Evolutionary conservation across 148 eudicot genomes (phyloP), one percentile per base, ranked within the genome.

Genomic region (Spergularia marina): DNA sequence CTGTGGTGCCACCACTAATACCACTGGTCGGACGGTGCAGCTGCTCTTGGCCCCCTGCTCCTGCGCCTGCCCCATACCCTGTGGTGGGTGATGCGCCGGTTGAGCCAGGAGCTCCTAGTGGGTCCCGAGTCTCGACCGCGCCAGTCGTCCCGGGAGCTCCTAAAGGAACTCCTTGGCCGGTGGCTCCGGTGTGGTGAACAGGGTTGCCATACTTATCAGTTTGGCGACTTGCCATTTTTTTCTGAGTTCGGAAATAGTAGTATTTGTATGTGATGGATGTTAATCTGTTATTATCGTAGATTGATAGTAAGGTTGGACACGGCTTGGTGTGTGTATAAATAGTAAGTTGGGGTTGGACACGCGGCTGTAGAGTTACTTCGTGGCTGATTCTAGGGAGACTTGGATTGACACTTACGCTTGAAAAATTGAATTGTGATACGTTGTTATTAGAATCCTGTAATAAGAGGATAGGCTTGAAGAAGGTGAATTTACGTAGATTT

Each of bases 121-220:
- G 78, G 21, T 76, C 79, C 11, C 36, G 49, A 10, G 79, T 71
- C 6, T 47, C 39, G 0, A 41, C 10, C 8, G 81, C 81, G 0
- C 81, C 81, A 0, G 81, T 78, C 40, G 77, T 78, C 12, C 81
- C 81, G 0, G 81, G 81, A 49, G 81, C 81, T 12, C 81, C 81
- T 1, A 78, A 55, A 0, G 73, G 74, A 16, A 14, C 73, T 5
- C 60, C 72, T 4, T 51, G 20, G 16, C 64, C 64, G 1, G 73
- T 30, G 39, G 63, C 47, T 30, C 3, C 36, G 36, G 36, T 30
- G 36, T 30, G 36, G 53, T 52, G 72, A 47, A 17, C 68, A 16
- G 49, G 81, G 21, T 51, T 78, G 12, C 62, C 72, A 14, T 14
- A 76, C 39, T 57, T 62, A 10, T 78, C 65, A 6, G 61, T 79